phyloP scores from a whole-genome alignment of 441 rosid species.

The Capsella rubella region DNA sequence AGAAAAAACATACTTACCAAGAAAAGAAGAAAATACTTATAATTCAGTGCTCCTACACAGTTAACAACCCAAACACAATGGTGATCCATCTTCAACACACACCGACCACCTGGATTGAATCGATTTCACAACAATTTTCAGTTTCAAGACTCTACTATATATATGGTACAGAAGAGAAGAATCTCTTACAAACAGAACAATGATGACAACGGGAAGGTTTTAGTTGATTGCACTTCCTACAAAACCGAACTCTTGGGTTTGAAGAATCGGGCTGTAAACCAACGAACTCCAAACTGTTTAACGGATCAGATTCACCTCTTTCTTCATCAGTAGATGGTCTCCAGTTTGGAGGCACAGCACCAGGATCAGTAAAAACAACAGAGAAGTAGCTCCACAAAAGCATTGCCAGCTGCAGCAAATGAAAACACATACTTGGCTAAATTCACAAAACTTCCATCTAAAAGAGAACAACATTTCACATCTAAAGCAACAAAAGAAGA shows the following conservation, averaged over 20 bases:
- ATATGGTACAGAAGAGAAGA: slow-evolving; percentile 26
- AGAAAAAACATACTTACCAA: slow-evolving; percentile 59
- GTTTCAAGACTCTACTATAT: slow-evolving; percentile 7
- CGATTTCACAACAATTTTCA: slow-evolving; percentile 9
- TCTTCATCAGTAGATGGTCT: slow-evolving; percentile 73
- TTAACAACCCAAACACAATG: slow-evolving; percentile 98
- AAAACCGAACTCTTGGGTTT: slow-evolving; percentile 57
- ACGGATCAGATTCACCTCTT: slow-evolving; percentile 63
- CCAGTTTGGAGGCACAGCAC: slow-evolving; percentile 82
- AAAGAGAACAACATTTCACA: background rate
- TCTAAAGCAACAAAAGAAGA: background rate
- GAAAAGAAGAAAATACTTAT: slow-evolving; percentile 92
- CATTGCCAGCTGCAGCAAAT: slow-evolving; percentile 67
- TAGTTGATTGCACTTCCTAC: slow-evolving; percentile 78
- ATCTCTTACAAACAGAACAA: slow-evolving; percentile 87
- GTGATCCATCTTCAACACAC: slow-evolving; percentile 92
- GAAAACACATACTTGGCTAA: slow-evolving; percentile 10
- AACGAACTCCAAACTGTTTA: slow-evolving; percentile 46
- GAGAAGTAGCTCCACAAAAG: slow-evolving; percentile 84
- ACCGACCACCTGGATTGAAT: slow-evolving; percentile 71
- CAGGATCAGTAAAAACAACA: slow-evolving; percentile 79
- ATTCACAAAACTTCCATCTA: slow-evolving; percentile 9
- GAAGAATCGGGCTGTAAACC: slow-evolving; percentile 46
- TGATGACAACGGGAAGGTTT: slow-evolving; percentile 97
- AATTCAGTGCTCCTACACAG: slow-evolving; percentile 91